Conservation (phyloP, 768 basidiomycete species). For the Macrolepiota fuliginosa region DNA sequence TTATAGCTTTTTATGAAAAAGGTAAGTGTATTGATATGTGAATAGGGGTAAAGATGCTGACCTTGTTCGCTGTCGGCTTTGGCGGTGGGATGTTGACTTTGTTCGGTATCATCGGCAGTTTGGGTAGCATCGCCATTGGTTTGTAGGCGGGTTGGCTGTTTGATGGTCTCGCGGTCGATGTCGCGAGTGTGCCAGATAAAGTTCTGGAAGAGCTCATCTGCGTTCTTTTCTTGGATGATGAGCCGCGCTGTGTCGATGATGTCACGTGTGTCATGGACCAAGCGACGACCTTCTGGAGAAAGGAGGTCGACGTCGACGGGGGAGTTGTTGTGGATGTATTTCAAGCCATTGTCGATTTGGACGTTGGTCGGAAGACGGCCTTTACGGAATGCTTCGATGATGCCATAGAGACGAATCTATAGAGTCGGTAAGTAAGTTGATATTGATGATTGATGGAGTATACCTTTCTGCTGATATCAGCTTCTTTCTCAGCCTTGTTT, state of each 20-base stretch:
- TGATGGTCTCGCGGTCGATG: conserved; percentile 30
- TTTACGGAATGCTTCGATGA: conserved; percentile 76
- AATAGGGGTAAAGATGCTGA: conserved; percentile 21
- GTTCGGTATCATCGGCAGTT: conserved; percentile 31
- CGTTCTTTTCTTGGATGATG: conserved; percentile 82
- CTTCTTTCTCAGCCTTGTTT: conserved; percentile 57
- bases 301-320: conserved; percentile 65
- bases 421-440: background rate
- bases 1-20: conserved; percentile 48
- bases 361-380: conserved; percentile 77
- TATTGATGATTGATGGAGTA: background rate
- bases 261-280: conserved; percentile 74
- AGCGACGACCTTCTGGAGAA: conserved; percentile 71
- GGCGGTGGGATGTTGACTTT: conserved; percentile 33
- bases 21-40: background rate
- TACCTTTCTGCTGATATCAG: conserved; percentile 80
- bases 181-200: conserved; percentile 81
- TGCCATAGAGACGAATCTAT: conserved; percentile 74
- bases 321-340: conserved; percentile 56
- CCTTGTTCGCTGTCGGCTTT: conserved; percentile 64
- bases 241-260: conserved; percentile 73
- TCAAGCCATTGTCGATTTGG: conserved; percentile 74
- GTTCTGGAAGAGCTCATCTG: conserved; percentile 89
- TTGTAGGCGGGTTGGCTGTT: background rate
- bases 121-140: conserved; percentile 25